Evolutionary conservation across 108 stramenopile genomes (phyloP).

Genomic region (Stephanodiscus triporus): DNA sequence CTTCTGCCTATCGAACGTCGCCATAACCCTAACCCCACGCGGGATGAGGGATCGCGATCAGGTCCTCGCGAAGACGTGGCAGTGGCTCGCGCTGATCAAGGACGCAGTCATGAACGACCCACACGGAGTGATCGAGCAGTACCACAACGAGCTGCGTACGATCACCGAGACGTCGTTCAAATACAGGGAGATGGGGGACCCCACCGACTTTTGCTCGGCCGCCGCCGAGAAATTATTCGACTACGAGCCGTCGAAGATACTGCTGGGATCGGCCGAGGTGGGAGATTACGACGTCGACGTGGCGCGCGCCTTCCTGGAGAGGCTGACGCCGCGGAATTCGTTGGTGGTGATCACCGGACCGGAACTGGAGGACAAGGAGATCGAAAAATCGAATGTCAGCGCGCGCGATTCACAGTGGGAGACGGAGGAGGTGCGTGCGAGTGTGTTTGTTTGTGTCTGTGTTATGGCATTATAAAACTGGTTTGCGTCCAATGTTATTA

Average conservation of each 20-base stretch:
- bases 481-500: background rate
- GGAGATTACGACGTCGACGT: slow-evolving; percentile 71
- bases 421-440: slow-evolving; percentile 51
- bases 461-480: too few species aligned
- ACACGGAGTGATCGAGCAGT: slow-evolving; percentile 57
- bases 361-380: slow-evolving; percentile 51
- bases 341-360: slow-evolving; percentile 70
- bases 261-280: slow-evolving; percentile 52
- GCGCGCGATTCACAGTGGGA: slow-evolving; percentile 50
- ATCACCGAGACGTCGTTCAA: slow-evolving; percentile 71
- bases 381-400: slow-evolving; percentile 27
- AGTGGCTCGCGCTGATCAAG: slow-evolving; percentile 82
- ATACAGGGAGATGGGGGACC: slow-evolving; percentile 84
- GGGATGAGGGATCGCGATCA: slow-evolving; percentile 74
- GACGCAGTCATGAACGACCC: slow-evolving; percentile 51
- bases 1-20: slow-evolving; percentile 73
- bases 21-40: slow-evolving; percentile 78
- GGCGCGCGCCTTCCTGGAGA: slow-evolving; percentile 71
- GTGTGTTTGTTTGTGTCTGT: background rate
- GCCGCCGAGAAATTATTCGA: slow-evolving; percentile 81
- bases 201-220: slow-evolving; percentile 78
- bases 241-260: slow-evolving; percentile 55
- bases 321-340: slow-evolving; percentile 73
- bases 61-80: slow-evolving; percentile 75
- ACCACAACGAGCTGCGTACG: slow-evolving; percentile 78